Conservation (phyloP, 805 yeast species). For the Schizosaccharomyces lindneri region DNA sequence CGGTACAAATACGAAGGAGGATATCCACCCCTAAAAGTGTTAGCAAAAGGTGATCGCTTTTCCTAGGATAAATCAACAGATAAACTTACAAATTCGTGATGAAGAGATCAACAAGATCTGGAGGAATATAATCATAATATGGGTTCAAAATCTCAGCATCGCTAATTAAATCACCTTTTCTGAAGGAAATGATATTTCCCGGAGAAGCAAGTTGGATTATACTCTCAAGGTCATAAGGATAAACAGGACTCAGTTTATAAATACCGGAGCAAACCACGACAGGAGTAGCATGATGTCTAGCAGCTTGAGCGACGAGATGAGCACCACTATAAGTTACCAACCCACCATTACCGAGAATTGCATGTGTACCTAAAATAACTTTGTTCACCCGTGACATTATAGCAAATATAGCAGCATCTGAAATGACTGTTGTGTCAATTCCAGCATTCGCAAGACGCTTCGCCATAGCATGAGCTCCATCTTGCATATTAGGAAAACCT, state of each 20-base stretch:
- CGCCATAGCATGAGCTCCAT: slow-evolving; percentile 54
- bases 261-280: slow-evolving; percentile 88
- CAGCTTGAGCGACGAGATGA: slow-evolving; percentile 82
- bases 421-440: slow-evolving; percentile 71
- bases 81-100: slow-evolving; percentile 49
- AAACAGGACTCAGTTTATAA: slow-evolving; percentile 74
- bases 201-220: slow-evolving; percentile 80
- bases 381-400: slow-evolving; percentile 95
- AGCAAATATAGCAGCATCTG: slow-evolving; percentile 81
- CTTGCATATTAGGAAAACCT: slow-evolving; percentile 70
- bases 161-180: slow-evolving; percentile 36
- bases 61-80: not conserved
- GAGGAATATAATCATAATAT: slow-evolving; percentile 68
- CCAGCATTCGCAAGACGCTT: slow-evolving; percentile 57
- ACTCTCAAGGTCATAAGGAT: slow-evolving; percentile 68
- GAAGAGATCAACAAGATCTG: slow-evolving; percentile 81
- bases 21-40: slow-evolving; percentile 42
- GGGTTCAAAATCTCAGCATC: slow-evolving; percentile 70
- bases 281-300: slow-evolving; percentile 85
- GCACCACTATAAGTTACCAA: slow-evolving; percentile 76
- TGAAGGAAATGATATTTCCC: slow-evolving; percentile 62
- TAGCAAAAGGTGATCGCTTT: not conserved
- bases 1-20: slow-evolving; percentile 91
- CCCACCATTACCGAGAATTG: slow-evolving; percentile 86
- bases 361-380: slow-evolving; percentile 73